Conservation (phyloP, 495 filamentous ascomycete species). For the Penicillium roqueforti region DNA sequence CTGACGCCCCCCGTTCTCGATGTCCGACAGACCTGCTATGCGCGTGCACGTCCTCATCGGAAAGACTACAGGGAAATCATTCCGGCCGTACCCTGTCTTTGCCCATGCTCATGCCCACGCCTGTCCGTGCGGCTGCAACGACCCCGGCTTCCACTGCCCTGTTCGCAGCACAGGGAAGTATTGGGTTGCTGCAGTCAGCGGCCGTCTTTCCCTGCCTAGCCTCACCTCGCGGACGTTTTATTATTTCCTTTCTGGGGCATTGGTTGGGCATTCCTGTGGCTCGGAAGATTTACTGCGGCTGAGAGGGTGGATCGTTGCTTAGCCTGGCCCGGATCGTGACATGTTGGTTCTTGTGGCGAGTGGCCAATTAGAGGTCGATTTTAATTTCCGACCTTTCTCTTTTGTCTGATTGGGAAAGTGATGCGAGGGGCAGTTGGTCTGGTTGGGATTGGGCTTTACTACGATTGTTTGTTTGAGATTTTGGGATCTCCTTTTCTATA, state of each 20-base stretch:
- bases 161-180: background rate
- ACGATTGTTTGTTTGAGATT: background rate
- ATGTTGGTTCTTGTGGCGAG: constrained; percentile 31
- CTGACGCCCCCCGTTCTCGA: background rate
- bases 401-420: constrained; percentile 17
- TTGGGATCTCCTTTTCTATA: background rate
- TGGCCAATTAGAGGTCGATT: constrained; percentile 25
- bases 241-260: background rate
- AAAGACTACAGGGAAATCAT: background rate
- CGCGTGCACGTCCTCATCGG: background rate
- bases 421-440: constrained; percentile 16
- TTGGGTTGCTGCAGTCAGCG: background rate
- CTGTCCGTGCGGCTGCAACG: constrained; percentile 2
- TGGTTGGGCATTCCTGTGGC: background rate
- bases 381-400: constrained; percentile 10
- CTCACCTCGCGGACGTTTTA: background rate
- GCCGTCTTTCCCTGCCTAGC: background rate
- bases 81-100: background rate
- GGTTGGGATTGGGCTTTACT: constrained; percentile 3
- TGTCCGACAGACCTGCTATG: background rate
- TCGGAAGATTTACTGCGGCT: constrained; percentile 13
- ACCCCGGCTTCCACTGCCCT: constrained; percentile 5
- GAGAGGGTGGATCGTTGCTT: constrained; percentile 12
- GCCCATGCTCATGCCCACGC: background rate
- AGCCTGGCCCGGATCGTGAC: constrained; percentile 55